These are phyloP conservation scores for Geotrichum fermentans DNA, from an alignment of 1,139 yeast genomes.

Conservation along the genomic window DNA sequence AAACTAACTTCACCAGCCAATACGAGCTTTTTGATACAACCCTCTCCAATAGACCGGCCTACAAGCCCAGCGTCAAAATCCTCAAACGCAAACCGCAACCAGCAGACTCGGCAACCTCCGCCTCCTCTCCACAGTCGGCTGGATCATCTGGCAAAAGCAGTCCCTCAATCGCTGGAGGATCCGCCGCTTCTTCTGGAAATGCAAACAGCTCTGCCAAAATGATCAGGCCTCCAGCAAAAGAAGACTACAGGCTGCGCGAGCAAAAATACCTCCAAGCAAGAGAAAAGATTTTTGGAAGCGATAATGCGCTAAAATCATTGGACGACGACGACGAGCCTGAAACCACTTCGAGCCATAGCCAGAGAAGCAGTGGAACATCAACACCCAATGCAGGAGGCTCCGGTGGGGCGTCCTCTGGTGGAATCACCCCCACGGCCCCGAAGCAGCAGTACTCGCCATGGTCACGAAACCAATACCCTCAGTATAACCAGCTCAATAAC, in stretches of 20 bases:
- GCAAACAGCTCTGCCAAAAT: conserved; percentile 2
- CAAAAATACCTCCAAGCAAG: conserved; percentile 19
- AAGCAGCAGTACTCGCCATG: not conserved
- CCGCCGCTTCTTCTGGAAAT: not conserved
- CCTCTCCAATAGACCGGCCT: conserved; percentile 8
- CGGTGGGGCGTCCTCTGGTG: not conserved
- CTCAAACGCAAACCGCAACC: conserved; percentile 15
- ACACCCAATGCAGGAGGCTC: not conserved
- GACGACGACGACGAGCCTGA: conserved; percentile 4
- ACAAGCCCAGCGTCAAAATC: conserved; percentile 18
- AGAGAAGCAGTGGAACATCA: not conserved
- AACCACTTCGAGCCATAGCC: not conserved
- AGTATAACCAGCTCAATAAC: not conserved
- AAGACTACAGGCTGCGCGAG: conserved; percentile 17
- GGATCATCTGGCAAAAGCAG: not conserved
- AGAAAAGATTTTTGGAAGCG: conserved; percentile 20
- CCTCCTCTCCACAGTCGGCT: not conserved
- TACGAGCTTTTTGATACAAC: conserved; percentile 19
- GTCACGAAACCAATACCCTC: not conserved
- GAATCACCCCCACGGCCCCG: not conserved
- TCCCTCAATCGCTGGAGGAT: not conserved
- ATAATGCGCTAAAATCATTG: not conserved
- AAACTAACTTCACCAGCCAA: not conserved
- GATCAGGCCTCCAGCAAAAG: conserved; percentile 17
- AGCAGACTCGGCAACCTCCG: conserved; percentile 3